phyloP scores from a whole-genome alignment of 2,329 filamentous ascomycete genomes.

The Calonectria naviculata region DNA sequence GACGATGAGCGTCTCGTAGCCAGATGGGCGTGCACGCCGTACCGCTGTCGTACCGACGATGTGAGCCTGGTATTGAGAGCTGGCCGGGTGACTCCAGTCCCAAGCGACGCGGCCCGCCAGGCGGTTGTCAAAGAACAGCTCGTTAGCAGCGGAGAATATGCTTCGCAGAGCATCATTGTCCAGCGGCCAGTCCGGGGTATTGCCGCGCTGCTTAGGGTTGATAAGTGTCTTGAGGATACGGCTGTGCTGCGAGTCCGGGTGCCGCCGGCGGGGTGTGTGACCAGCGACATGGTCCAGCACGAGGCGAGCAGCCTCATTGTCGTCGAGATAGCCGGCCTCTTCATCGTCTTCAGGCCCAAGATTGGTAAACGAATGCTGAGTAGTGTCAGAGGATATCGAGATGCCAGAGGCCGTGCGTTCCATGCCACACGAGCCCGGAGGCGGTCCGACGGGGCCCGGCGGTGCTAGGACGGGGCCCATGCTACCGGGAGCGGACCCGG shows the following conservation, averaged over 20 bases:
- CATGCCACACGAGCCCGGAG: slow-evolving; percentile 45
- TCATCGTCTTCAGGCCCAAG: slow-evolving; percentile 43
- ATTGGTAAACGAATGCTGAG: slow-evolving; percentile 42
- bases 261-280: slow-evolving; percentile 52
- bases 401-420: slow-evolving; percentile 62
- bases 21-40: slow-evolving; percentile 56
- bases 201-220: slow-evolving; percentile 53
- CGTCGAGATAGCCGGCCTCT: slow-evolving; percentile 51
- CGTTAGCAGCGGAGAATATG: slow-evolving; percentile 71
- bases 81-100: slow-evolving; percentile 68
- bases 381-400: slow-evolving; percentile 57
- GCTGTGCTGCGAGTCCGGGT: slow-evolving; percentile 63
- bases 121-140: slow-evolving; percentile 69
- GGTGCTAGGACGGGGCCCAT: slow-evolving; percentile 31
- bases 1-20: slow-evolving; percentile 72
- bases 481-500: slow-evolving; percentile 25
- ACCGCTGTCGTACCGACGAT: slow-evolving; percentile 74
- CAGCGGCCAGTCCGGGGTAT: slow-evolving; percentile 60
- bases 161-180: slow-evolving; percentile 67
- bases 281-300: slow-evolving; percentile 60
- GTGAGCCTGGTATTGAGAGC: slow-evolving; percentile 61
- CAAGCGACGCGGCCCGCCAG: slow-evolving; percentile 69
- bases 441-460: slow-evolving; percentile 26
- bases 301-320: slow-evolving; percentile 59
- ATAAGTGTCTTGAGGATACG: slow-evolving; percentile 70